phyloP scores from a whole-genome alignment of 2,329 filamentous ascomycete genomes.

The Aspergillus jensenii region DNA sequence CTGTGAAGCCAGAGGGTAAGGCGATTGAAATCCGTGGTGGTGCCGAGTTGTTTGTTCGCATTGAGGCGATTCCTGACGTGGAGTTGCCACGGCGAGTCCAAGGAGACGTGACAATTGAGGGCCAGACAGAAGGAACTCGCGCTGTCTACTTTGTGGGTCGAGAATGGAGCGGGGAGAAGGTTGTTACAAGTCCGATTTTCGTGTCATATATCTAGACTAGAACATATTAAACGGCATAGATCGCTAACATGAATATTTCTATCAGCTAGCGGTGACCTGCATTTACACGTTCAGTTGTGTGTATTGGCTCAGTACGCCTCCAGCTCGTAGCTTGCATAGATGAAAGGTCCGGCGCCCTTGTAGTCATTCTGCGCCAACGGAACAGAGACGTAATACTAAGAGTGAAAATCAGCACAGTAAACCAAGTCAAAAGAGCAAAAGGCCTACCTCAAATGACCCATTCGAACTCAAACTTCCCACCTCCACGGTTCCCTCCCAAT shows the following conservation, averaged over 20 bases:
- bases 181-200: not conserved
- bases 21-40: not conserved
- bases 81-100: not conserved
- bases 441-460: conserved; percentile 15
- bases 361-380: conserved; percentile 15
- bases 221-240: not conserved
- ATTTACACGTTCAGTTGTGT: no score
- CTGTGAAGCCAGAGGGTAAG: not conserved
- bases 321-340: conserved; percentile 18
- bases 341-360: conserved; percentile 17
- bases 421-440: not conserved
- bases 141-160: not conserved
- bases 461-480: conserved; percentile 17
- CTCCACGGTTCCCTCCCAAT: conserved; percentile 17
- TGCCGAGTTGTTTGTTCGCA: not conserved
- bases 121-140: not conserved
- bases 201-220: not conserved
- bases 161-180: not conserved
- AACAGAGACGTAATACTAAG: conserved; percentile 18
- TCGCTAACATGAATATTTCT: no score
- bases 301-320: not conserved
- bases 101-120: not conserved
- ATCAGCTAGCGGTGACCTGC: no score
- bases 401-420: not conserved
- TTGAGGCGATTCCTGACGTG: not conserved